These are phyloP conservation scores for Penicillium sp. DNA, from an alignment of 2,329 filamentous ascomycete species.

Conservation along the genomic window DNA sequence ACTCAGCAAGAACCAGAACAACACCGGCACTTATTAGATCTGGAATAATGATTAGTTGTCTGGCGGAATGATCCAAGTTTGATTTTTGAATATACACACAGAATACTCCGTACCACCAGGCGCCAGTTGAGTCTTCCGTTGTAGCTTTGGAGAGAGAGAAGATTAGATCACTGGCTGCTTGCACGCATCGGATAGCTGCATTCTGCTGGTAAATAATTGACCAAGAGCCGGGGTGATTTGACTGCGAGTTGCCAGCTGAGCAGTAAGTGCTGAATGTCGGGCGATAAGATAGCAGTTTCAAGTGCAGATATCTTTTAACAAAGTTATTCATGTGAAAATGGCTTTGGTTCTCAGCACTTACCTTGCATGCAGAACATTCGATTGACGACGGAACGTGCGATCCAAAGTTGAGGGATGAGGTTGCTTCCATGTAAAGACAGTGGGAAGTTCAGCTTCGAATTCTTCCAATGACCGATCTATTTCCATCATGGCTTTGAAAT, in stretches of 20 bases:
- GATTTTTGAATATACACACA: conserved; percentile 1
- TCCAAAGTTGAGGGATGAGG: not conserved
- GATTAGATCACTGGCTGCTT: conserved; percentile 6
- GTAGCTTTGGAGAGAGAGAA: conserved; percentile 4
- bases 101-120: conserved; percentile 13
- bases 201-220: conserved; percentile 1
- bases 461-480: not conserved
- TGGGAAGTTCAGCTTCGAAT: not conserved
- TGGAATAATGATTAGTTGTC: not conserved
- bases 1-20: not conserved
- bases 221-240: not conserved
- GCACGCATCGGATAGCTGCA: conserved; percentile 2
- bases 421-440: not conserved
- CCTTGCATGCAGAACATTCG: not conserved
- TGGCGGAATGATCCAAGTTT: too few species aligned
- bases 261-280: conserved; percentile 9
- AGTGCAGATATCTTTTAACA: conserved; percentile 1
- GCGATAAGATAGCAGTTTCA: conserved; percentile 8
- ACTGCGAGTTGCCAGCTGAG: not conserved
- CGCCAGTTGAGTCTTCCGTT: conserved; percentile 5
- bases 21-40: not conserved
- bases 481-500: not conserved
- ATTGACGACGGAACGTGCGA: not conserved
- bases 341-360: not conserved
- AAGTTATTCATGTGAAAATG: not conserved